Base-by-base conservation (phyloP, 1,284 basidiomycete genomes). In the Trichosporon coremiiforme region DNA sequence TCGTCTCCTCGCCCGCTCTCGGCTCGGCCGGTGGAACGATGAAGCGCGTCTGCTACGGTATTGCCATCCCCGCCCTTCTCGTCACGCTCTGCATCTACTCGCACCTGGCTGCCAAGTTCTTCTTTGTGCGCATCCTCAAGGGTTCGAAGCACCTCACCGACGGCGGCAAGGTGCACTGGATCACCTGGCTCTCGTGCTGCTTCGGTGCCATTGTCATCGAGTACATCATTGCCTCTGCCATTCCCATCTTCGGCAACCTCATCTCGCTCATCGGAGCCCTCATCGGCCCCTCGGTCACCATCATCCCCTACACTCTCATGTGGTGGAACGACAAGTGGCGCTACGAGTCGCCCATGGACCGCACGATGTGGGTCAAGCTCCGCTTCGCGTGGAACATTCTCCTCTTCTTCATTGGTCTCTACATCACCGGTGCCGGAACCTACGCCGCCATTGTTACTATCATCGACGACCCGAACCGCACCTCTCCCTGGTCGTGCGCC, bases 111-210 rank as follows among this genome's bases (percentile, higher is more conserved):
- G 86, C 87, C 31, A 90, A 90, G 77, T 86, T 88, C 65, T 75
- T 90, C 67, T 90, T 90, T 75, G 84, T 90, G 68, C 86, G 89
- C 10, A 73, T 87, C 66, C 87, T 90, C 76, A 85, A 87, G 8
- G 84, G 86, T 70, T 85, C 87, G 10, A 79, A 79, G 13, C 89
- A 90, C 77, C 77, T 90, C 66, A 85, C 88, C 72, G 83, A 82
- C 13, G 87, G 89, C 72, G 89, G 88, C 0, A 10, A 83, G 17
- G 80, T 86, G 6, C 89, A 89, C 64, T 89, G 88, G 88, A 73
- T 79, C n/a, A 81, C 84, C 4, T 90, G 89, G 89, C 78, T 84
- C 50, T 71, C 78, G 5, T 82, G 88, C 25, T 86, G 86, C 36
- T 17, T 45, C 65, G 68, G 66, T 45, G 57, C 45, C 12, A 31